Evolutionary conservation across 2,329 filamentous ascomycete species (phyloP), one percentile per base, ranked within the genome.

Genomic region (Fusarium torulosum): DNA sequence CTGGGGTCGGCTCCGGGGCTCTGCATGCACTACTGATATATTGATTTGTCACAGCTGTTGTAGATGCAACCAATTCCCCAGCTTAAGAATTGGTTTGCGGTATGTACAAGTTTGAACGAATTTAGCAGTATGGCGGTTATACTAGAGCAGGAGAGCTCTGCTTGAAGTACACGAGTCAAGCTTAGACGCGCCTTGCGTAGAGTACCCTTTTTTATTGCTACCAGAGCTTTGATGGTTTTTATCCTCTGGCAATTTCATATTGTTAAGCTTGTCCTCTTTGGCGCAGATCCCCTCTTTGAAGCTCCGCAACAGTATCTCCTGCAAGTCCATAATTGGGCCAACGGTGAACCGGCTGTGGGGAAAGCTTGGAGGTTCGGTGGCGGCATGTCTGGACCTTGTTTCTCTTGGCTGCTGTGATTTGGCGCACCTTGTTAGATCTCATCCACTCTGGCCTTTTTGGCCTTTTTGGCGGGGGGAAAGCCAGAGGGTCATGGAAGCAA

Each of bases 1-100:
- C 62, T 59, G 64, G 59, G 70, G 63, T 71, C 67, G 69, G 69
- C 63, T 72, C 69, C 69, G 64, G 67, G 69, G 52, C 56, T 67
- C 57, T 72, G 59, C 51, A 63, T 59, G 44, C 41, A 67, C 41
- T 35, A 45, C 35, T 71, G 63, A 70, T 53, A 51, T 5, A 53
- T 53, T 66, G 65, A 72, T 72, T 72, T 72, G 70, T 67, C 65
- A 67, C 21, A 23, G 38, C n/a, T 47, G 20, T 31, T 27, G 41
- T 6, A 47, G 33, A 41, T 41, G 21, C 59, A 53, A 27, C 38
- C 20, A 56, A 51, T 47, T 59, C 54, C 17, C 8, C 15, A 7
- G 7, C 33, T 37, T 17, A 17, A 17, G 17, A 6, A 15, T 35
- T 35, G 33, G 33, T 15, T 35, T 6, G 33, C 15, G n/a, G 33